Evolutionary conservation across 75 land plant genomes (phyloP).

Genomic region (Ceratopteris richardii): DNA sequence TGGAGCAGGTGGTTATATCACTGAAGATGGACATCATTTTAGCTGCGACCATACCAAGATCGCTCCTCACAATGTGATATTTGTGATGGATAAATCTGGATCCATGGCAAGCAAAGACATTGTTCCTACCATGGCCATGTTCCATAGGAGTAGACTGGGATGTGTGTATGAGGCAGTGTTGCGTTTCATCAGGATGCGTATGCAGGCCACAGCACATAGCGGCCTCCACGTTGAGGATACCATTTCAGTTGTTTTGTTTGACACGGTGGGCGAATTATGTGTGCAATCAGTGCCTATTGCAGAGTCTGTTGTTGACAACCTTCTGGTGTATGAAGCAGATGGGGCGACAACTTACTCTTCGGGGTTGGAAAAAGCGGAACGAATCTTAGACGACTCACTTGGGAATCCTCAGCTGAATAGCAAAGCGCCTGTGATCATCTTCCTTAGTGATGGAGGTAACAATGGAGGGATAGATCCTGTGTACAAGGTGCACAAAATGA

Average conservation of each 20-base stretch:
- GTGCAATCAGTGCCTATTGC: conserved; percentile 2
- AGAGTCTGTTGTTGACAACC: conserved; percentile 9
- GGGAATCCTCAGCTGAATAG: conserved; percentile 3
- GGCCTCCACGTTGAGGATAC: background rate
- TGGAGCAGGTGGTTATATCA: no score
- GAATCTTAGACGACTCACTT: conserved; percentile 2
- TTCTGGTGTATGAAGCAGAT: conserved; percentile 1
- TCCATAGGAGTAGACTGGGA: conserved; percentile 5
- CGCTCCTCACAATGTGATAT: conserved; percentile 30
- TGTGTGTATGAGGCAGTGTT: conserved; percentile 29
- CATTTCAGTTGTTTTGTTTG: conserved; percentile 23
- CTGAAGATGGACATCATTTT: no score
- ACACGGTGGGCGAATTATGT: background rate
- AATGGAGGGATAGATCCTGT: conserved; percentile 18
- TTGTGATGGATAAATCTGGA: conserved; percentile 29
- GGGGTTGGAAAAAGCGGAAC: conserved; percentile 3
- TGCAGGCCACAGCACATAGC: background rate
- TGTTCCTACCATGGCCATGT: conserved; percentile 15
- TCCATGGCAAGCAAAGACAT: conserved; percentile 18
- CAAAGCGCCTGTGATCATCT: conserved; percentile 13
- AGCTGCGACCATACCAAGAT: no score
- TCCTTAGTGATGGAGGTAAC: conserved; percentile 24
- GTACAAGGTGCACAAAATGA: conserved; percentile 9
- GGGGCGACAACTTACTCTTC: conserved; percentile 19
- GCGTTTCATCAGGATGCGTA: conserved; percentile 10